Percentiles rank a stretch among this genome's conserved stretches.
These are phyloP conservation scores for Taiozyma onychis DNA, from an alignment of 1,139 yeast species.

Conservation along the genomic window DNA sequence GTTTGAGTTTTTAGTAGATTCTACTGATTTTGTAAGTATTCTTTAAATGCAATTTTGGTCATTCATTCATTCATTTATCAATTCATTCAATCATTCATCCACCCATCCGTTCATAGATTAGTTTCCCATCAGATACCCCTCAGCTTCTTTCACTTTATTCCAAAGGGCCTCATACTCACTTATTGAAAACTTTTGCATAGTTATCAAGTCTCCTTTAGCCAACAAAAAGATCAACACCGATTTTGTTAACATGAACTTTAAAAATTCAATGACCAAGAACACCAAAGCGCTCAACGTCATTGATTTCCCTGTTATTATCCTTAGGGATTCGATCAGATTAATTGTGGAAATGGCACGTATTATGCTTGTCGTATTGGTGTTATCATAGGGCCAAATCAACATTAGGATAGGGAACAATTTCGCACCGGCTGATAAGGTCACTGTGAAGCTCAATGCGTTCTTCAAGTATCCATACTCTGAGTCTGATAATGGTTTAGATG, in stretches of 20 bases:
- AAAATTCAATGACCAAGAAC: conserved; percentile 21
- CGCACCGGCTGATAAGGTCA: conserved; percentile 70
- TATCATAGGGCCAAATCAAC: conserved; percentile 95
- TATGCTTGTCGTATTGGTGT: conserved; percentile 55
- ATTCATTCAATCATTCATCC: neutral
- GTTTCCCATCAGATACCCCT: neutral
- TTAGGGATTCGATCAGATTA: conserved; percentile 61
- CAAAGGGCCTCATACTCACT: conserved; percentile 1
- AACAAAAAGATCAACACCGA: conserved; percentile 21
- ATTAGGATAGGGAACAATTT: conserved; percentile 87
- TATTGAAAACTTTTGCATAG: neutral
- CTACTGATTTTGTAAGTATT: neutral
- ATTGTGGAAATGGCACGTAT: conserved; percentile 59
- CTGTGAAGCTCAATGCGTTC: conserved; percentile 51
- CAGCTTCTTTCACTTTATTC: neutral
- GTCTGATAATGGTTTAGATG: neutral
- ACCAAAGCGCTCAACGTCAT: conserved; percentile 31
- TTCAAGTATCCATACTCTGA: conserved; percentile 16
- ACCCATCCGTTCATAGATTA: neutral
- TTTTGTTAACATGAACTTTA: conserved; percentile 24
- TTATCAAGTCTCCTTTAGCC: conserved; percentile 10
- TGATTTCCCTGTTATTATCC: conserved; percentile 44
- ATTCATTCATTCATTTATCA: neutral
- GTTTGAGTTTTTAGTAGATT: neutral
- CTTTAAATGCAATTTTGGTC: neutral